Evolutionary conservation across 2,329 filamentous ascomycete genomes (phyloP), one percentile per base, ranked within the genome.

Genomic region (Iodosphaeria phyllophila): DNA sequence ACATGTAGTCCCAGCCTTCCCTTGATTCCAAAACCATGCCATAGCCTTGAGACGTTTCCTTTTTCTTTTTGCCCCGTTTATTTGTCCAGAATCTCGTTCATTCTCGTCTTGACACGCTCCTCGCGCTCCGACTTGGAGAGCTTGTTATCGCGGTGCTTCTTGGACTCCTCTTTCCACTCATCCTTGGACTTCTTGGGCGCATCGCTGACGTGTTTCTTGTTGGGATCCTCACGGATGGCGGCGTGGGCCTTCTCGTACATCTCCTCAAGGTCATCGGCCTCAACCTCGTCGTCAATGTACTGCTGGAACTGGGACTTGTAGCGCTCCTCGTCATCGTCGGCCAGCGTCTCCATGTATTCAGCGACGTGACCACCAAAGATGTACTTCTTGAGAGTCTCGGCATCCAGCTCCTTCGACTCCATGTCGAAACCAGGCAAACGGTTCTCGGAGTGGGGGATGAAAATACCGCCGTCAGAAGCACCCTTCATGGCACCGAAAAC

Each of bases 401-500:
- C 71, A 47, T 98, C 89, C 48, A 98, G 80, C 72, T 95, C 86
- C 77, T 98, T 84, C 57, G 64, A 61, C 68, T 98, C 89, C 16
- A 92, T 79, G 56, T 98, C 89, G 74, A 65, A 98, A 48, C 89
- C 89, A 47, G 89, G 89, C 82, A 98, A 98, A 48, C 89, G 86
- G 73, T 89, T 93, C 73, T 95, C 84, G 46, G 82, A 92, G 79
- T 98, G 89, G 46, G 89, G 89, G 44, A 98, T 64, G 58, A 84
- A 72, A 59, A 98, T 79, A 56, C 89, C 89, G 59, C 89, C 89
- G 59, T 98, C 89, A 23, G 84, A 95, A 48, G 84, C 86, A 68
- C 89, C 89, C 78, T 98, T 98, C 79, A 98, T 83, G 60, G 86
- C 89, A 60, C 80, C 89, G 54, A 98, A 98, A 64, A 98, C 73